phyloP scores from a whole-genome alignment of 2,329 filamentous ascomycete genomes.

The Clonostachys sp. region DNA sequence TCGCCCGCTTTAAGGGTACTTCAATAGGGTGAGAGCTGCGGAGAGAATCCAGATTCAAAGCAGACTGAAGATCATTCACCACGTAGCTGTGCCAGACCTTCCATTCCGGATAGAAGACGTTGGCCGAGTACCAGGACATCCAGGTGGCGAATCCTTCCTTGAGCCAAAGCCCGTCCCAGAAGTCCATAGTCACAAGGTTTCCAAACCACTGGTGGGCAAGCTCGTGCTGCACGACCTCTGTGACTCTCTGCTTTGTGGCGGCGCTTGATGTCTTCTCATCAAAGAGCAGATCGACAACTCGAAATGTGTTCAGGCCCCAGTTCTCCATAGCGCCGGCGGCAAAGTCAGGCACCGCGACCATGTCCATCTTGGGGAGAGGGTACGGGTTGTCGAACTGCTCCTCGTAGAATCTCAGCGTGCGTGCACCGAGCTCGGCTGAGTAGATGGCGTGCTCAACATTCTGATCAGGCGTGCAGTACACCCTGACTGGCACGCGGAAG shows the following conservation, averaged over 20 bases:
- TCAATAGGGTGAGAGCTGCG: constrained; percentile 96
- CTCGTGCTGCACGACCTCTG: constrained; percentile 95
- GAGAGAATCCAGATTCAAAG: constrained; percentile 81
- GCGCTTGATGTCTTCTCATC: constrained; percentile 91
- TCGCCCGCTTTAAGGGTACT: constrained; percentile 89
- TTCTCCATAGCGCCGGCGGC: constrained; percentile 97
- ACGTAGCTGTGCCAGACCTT: constrained; percentile 97
- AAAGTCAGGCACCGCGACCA: constrained; percentile 95
- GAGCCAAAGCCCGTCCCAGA: constrained; percentile 96
- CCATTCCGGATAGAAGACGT: constrained; percentile 95
- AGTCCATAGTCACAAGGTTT: constrained; percentile 96
- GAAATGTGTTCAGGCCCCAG: constrained; percentile 94
- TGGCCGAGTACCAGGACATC: constrained; percentile 68
- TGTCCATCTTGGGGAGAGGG: constrained; percentile 31
- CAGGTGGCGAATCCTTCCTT: constrained; percentile 60
- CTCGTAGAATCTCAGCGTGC: constrained; percentile 90
- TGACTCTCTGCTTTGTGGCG: constrained; percentile 85
- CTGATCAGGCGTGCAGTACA: constrained; percentile 88
- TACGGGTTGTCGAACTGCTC: constrained; percentile 86
- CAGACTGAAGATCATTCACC: constrained; percentile 84
- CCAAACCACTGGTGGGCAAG: constrained; percentile 98
- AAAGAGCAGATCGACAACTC: constrained; percentile 75
- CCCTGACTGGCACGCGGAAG: constrained; percentile 87
- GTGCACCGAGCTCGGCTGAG: constrained; percentile 83
- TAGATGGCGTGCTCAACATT: constrained; percentile 89